Evolutionary conservation across 768 basidiomycete species (phyloP).

Genomic region (Hirschioporus abietinus): DNA sequence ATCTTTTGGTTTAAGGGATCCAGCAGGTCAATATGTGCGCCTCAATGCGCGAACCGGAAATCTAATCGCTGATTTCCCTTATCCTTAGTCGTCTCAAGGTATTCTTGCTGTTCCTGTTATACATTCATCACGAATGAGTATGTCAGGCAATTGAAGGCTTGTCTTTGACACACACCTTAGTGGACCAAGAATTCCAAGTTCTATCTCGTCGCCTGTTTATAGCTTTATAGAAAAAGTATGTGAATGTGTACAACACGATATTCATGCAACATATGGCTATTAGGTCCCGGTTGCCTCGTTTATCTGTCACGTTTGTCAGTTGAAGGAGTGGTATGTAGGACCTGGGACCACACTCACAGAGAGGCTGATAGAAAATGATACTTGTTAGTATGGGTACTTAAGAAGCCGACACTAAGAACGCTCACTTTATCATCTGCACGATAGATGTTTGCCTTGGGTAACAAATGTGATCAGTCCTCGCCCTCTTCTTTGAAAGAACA

Average conservation of each 20-base stretch:
- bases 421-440: constrained; percentile 41
- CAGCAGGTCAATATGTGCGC: background rate
- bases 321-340: constrained; percentile 8
- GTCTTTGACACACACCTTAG: constrained; percentile 31
- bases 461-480: constrained; percentile 9
- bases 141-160: background rate
- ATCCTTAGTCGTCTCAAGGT: constrained; percentile 57
- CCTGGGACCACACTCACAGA: constrained; percentile 22
- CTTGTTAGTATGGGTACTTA: constrained; percentile 2
- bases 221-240: constrained; percentile 50
- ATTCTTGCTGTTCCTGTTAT: constrained; percentile 47
- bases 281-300: constrained; percentile 51
- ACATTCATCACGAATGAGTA: constrained; percentile 3
- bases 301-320: constrained; percentile 33
- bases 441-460: constrained; percentile 48
- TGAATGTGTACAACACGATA: constrained; percentile 43
- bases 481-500: background rate
- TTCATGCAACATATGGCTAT: constrained; percentile 53
- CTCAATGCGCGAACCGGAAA: constrained; percentile 55
- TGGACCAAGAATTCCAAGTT: constrained; percentile 46
- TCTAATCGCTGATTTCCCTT: constrained; percentile 55
- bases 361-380: constrained; percentile 16
- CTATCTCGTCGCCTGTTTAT: constrained; percentile 44
- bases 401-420: constrained; percentile 1
- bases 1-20: too few relatives aligned